Base-by-base conservation (phyloP, 139 green algal species). In the Ulvella scutata region DNA sequence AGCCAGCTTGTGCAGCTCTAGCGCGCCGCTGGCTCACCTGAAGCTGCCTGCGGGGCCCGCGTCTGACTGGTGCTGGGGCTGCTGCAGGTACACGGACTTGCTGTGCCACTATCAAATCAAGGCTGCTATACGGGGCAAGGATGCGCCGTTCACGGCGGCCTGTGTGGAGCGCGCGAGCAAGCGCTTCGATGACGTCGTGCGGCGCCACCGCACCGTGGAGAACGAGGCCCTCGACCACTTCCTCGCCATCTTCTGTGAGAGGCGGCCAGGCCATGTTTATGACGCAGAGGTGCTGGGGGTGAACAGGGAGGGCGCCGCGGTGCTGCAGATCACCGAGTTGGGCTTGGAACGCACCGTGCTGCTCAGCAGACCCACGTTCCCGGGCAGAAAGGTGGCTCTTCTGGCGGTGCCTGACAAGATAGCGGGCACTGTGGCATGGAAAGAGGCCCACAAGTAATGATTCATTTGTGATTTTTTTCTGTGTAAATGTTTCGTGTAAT, bases 61-160 rank as follows among this genome's bases (percentile, higher is more conserved):
- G n/a, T n/a, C n/a, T n/a, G n/a, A n/a, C n/a, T n/a, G n/a, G n/a
- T n/a, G n/a, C n/a, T n/a, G n/a, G n/a, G n/a, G n/a, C n/a, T n/a
- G n/a, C n/a, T 67, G 51, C 51, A 67, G 51, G 51, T 67, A 67
- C 51, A 67, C 51, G 13, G 51, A 67, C 51, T 29, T 67, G 51
- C 51, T 67, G 51, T 67, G 51, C 51, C 51, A 67, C 51, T 26
- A 67, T 26, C 51, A 67, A 26, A 67, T 67, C 51, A 67, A 67
- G 51, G 51, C 51, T 6, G 51, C 17, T n/a, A n/a, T 67, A 26
- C 51, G 20, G 0, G 51, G 51, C 51, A n/a, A 26, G n/a, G 51
- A 3, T 6, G 51, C 51, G 51, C 51, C 51, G 10, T 23, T 34
- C 51, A 67, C 51, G 51, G 51, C 33, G 51, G 31, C 51, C n/a